phyloP scores from a whole-genome alignment of 495 filamentous ascomycete species.

The Achaetomiella virescens region DNA sequence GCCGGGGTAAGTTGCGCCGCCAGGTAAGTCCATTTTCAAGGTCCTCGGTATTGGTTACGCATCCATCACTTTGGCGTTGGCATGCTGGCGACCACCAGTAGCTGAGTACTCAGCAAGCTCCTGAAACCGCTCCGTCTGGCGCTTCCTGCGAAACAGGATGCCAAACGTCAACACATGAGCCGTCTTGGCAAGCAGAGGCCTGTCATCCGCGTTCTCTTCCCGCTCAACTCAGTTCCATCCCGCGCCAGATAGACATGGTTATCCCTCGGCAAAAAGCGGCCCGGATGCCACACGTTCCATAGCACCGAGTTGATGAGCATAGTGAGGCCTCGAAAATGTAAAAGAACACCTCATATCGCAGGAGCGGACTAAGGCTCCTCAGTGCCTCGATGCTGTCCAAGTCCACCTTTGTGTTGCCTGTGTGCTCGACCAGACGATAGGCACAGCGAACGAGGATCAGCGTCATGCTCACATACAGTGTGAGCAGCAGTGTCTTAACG shows the following conservation, averaged over 20 bases:
- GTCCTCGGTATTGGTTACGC: too few relatives aligned
- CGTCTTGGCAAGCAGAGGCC: conserved; percentile 21
- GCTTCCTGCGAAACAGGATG: conserved; percentile 19
- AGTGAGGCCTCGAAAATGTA: conserved; percentile 32
- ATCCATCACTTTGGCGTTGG: too few relatives aligned
- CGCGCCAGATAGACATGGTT: conserved; percentile 21
- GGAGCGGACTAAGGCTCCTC: conserved; percentile 23
- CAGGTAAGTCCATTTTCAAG: too few relatives aligned
- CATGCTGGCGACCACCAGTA: too few relatives aligned
- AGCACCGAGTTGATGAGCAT: conserved; percentile 31
- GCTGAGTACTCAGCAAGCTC: conserved; percentile 7
- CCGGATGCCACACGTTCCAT: conserved; percentile 32
- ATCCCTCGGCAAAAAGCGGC: conserved; percentile 25
- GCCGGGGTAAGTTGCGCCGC: too few relatives aligned
- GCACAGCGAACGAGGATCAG: conserved; percentile 29
- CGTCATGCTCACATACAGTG: conserved; percentile 28
- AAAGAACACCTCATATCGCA: conserved; percentile 30
- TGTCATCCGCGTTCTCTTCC: conserved; percentile 13
- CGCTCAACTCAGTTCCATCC: conserved; percentile 26
- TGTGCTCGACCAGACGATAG: conserved; percentile 31
- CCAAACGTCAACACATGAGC: conserved; percentile 26
- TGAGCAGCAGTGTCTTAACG: conserved; percentile 17
- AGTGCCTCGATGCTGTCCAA: conserved; percentile 16
- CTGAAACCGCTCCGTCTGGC: conserved; percentile 1
- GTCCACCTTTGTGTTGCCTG: conserved; percentile 20